Conservation (phyloP, 192 early-diverging fungal species). For the Coemansia sp. region DNA sequence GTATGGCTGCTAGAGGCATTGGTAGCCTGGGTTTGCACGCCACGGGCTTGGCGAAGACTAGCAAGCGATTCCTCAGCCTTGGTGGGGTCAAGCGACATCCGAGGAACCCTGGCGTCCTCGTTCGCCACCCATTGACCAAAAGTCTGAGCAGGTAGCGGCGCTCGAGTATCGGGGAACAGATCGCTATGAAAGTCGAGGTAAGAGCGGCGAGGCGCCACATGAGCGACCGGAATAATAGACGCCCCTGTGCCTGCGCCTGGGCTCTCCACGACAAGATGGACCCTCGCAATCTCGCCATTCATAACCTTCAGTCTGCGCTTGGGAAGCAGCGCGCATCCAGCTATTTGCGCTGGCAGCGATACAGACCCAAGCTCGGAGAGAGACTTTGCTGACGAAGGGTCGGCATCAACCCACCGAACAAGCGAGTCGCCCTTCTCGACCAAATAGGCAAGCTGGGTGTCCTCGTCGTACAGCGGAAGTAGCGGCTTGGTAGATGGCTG, state of each 20-base stretch:
- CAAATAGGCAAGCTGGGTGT: constrained; percentile 78
- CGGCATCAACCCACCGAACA: constrained; percentile 70
- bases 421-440: constrained; percentile 69
- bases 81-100: constrained; percentile 40
- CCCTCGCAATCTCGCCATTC: constrained; percentile 68
- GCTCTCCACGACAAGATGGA: constrained; percentile 49
- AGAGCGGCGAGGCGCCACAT: constrained; percentile 65
- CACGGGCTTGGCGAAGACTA: constrained; percentile 14
- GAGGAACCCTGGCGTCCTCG: constrained; percentile 39
- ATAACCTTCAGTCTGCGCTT: constrained; percentile 74
- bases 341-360: constrained; percentile 30
- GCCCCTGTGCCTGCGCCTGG: constrained; percentile 56
- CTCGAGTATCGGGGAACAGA: constrained; percentile 83
- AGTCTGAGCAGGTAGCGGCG: constrained; percentile 56
- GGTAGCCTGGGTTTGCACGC: neutral
- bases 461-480: constrained; percentile 77
- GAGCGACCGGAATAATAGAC: constrained; percentile 70
- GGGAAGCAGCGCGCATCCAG: constrained; percentile 68
- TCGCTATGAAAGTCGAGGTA: constrained; percentile 86
- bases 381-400: constrained; percentile 34
- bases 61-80: constrained; percentile 25
- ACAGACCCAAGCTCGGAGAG: constrained; percentile 45
- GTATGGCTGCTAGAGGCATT: neutral
- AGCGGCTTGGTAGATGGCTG: constrained; percentile 74
- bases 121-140: constrained; percentile 65